Conservation (phyloP, 257 asterid species). For the Solanum dulcamara region DNA sequence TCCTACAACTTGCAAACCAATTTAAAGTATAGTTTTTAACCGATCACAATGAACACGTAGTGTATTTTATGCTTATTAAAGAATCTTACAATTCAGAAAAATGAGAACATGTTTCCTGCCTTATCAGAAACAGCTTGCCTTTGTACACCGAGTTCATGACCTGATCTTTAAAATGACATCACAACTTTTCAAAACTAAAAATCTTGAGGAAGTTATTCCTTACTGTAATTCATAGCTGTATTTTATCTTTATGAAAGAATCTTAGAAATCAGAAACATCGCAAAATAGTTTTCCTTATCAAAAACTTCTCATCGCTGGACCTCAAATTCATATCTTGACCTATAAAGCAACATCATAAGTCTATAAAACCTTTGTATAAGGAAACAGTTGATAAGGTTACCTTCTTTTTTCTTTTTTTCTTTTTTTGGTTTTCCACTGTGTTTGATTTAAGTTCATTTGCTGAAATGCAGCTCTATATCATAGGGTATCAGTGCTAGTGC, state of each 20-base stretch:
- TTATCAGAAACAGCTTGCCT: neutral
- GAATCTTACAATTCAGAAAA: neutral
- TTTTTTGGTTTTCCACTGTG: neutral
- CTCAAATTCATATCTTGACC: neutral
- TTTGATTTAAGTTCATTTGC: neutral
- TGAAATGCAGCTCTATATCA: neutral
- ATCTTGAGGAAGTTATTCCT: neutral
- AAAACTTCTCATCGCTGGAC: neutral
- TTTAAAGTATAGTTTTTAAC: neutral
- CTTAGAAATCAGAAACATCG: neutral
- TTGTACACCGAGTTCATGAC: neutral
- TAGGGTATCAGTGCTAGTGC: neutral
- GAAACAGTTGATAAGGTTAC: neutral
- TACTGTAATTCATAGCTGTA: neutral
- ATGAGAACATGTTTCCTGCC: neutral
- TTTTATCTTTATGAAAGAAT: neutral
- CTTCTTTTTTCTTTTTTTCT: neutral
- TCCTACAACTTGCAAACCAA: neutral
- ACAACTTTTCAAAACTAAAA: neutral
- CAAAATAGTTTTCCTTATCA: neutral
- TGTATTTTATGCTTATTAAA: neutral
- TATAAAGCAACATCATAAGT: neutral
- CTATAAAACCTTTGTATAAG: neutral
- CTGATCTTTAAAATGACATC: neutral
- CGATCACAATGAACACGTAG: neutral